These are phyloP conservation scores for Lactarius hatsudake DNA, from an alignment of 768 basidiomycete species.

Conservation along the genomic window DNA sequence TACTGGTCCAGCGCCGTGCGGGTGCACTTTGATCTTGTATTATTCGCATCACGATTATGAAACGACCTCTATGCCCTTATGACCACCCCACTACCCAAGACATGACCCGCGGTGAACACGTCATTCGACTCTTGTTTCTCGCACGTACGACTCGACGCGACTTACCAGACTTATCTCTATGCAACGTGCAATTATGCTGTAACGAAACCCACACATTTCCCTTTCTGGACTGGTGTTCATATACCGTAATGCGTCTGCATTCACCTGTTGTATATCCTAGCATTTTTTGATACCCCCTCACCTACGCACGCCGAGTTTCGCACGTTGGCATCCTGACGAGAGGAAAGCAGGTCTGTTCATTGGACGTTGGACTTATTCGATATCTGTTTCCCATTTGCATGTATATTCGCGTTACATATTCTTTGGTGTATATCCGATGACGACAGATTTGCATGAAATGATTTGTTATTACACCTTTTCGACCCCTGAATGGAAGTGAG, in stretches of 20 bases:
- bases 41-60: slow-evolving; percentile 23
- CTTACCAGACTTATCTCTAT: slow-evolving; percentile 11
- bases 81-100: not conserved
- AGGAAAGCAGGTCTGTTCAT: slow-evolving; percentile 12
- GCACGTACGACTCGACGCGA: not conserved
- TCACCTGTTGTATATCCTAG: slow-evolving; percentile 17
- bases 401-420: slow-evolving; percentile 18
- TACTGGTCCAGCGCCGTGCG: slow-evolving; percentile 10
- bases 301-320: slow-evolving; percentile 4
- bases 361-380: slow-evolving; percentile 7
- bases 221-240: slow-evolving; percentile 6
- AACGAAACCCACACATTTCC: slow-evolving; percentile 14
- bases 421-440: slow-evolving; percentile 4
- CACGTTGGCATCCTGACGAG: slow-evolving; percentile 21
- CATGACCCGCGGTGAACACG: slow-evolving; percentile 5
- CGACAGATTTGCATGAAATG: not conserved
- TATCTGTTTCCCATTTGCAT: slow-evolving; percentile 17
- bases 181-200: slow-evolving; percentile 20
- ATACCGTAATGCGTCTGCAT: slow-evolving; percentile 20
- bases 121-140: not conserved
- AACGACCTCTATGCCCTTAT: slow-evolving; percentile 25
- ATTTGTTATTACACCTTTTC: not conserved
- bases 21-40: slow-evolving; percentile 18
- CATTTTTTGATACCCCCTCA: slow-evolving; percentile 22
- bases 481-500: not conserved